A percentile compares a stretch with the other conserved stretches of the same genome.
Conservation (phyloP, 1,284 basidiomycete genomes). For the Bjerkandera adusta region DNA sequence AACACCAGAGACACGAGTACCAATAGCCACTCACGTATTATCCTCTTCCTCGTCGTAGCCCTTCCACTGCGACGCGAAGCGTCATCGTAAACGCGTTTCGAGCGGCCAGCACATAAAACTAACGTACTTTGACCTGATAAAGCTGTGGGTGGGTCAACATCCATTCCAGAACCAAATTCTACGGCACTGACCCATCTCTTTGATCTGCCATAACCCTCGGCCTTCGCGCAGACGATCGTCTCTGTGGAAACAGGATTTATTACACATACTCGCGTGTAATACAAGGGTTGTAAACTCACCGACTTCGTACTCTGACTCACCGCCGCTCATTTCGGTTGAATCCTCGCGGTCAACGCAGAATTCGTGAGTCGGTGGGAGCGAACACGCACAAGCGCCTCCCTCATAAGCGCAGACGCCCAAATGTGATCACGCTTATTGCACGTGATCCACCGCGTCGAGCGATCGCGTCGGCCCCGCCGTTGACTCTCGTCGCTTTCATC, state of each 20-base stretch:
- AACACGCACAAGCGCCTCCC: too few species aligned
- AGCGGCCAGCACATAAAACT: too few species aligned
- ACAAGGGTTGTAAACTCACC: slow-evolving; percentile 43
- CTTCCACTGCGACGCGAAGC: slow-evolving; percentile 69
- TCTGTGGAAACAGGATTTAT: slow-evolving; percentile 36
- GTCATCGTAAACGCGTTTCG: too few species aligned
- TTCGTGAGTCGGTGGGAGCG: too few species aligned
- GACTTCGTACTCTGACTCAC: slow-evolving; percentile 58
- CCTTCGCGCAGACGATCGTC: slow-evolving; percentile 47
- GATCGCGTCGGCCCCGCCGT: neutral
- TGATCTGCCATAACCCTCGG: slow-evolving; percentile 37
- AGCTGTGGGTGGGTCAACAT: slow-evolving; percentile 34
- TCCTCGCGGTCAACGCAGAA: neutral
- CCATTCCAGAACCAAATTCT: neutral
- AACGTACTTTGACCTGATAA: slow-evolving; percentile 66
- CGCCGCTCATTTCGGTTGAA: slow-evolving; percentile 1
- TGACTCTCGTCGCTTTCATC: neutral
- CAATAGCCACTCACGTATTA: slow-evolving; percentile 57
- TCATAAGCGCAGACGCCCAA: too few species aligned
- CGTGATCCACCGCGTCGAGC: neutral
- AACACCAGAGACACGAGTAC: neutral
- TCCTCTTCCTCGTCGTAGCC: slow-evolving; percentile 55
- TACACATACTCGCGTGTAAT: neutral
- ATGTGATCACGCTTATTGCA: neutral
- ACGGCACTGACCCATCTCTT: slow-evolving; percentile 41